Base-by-base conservation (phyloP, 768 basidiomycete genomes). In the Russula sp. region DNA sequence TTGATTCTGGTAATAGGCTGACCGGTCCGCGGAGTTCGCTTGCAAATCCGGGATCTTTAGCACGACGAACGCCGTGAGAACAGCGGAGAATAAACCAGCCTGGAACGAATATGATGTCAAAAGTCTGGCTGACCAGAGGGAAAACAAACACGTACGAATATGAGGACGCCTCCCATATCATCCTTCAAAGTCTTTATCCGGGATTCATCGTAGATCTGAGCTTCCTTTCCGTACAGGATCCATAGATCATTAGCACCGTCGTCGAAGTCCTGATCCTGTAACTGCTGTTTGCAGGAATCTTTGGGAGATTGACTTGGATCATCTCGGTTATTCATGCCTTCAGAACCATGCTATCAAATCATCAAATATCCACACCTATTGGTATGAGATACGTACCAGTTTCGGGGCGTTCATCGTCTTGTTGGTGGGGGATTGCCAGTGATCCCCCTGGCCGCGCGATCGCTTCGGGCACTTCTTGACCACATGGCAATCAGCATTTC, bases 1-100 rank as follows among this genome's bases (percentile, higher is more conserved):
- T 52, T 63, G 62, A 2, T 53, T 40, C 4, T 38, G 50, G 24
- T 52, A 63, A 8, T 58, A 51, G 0, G 13, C 51, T 1, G 50
- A 36, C 46, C 44, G 51, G 2, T 53, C 30, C 5, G 38, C 20
- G 6, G 62, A 49, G 11, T 50, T 9, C 6, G 26, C 28, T 52
- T 53, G 22, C 20, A 63, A 7, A 22, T 57, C n/a, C 16, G 51
- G 36, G 7, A 24, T 22, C 7, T 51, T 53, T 7, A 32, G 22
- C 16, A 59, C 13, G 32, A 59, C 20, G 20, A 63, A 63, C 3
- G 57, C 28, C 0, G 62, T 46, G 24, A 63, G 30, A n/a, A 44
- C 40, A 14, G 42, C 57, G 13, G 62, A 52, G 22, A 63, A 63
- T 40, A 63, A 30, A 8, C 57, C 62, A 10, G 62, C 30, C 62